A percentile compares a stretch with the other conserved stretches of the same genome.
Conservation (phyloP, 2,329 filamentous ascomycete genomes). For the Fusarium dimerum region DNA sequence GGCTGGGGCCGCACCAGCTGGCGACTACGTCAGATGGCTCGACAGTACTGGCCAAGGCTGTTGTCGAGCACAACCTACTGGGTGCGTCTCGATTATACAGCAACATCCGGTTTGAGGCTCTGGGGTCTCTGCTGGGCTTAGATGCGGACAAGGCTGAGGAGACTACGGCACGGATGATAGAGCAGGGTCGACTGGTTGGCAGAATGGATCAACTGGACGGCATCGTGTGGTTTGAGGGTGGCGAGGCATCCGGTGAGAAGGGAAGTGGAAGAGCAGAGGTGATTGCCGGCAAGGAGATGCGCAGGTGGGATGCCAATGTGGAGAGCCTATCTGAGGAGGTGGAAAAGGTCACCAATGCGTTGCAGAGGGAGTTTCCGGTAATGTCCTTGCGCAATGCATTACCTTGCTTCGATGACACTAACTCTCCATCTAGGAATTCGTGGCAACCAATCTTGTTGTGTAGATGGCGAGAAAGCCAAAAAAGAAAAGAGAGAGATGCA, state of each 20-base stretch:
- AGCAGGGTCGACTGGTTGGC: conserved; percentile 84
- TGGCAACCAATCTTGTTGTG: conserved; percentile 52
- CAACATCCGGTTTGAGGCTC: conserved; percentile 74
- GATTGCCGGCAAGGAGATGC: conserved; percentile 68
- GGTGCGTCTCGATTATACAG: conserved; percentile 78
- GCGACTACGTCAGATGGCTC: conserved; percentile 87
- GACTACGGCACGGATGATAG: conserved; percentile 93
- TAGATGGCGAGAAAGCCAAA: conserved; percentile 9
- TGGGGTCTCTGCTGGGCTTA: conserved; percentile 77
- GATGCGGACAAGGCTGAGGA: conserved; percentile 81
- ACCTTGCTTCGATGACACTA: conserved; percentile 2
- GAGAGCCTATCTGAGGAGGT: conserved; percentile 86
- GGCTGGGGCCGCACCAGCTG: conserved; percentile 83
- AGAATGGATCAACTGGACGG: conserved; percentile 93
- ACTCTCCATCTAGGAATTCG: conserved; percentile 49
- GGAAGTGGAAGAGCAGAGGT: conserved; percentile 66
- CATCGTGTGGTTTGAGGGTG: conserved; percentile 81
- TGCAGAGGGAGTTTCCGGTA: conserved; percentile 79
- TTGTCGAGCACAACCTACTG: conserved; percentile 94
- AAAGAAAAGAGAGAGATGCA: conserved; percentile 18
- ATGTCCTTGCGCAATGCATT: neutral
- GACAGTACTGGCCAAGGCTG: conserved; percentile 89
- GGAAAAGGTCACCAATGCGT: conserved; percentile 78
- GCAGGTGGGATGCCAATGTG: conserved; percentile 88
- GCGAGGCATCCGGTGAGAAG: conserved; percentile 69